Conservation (phyloP, 306 rosid genomes). For the Fagus crenata region DNA sequence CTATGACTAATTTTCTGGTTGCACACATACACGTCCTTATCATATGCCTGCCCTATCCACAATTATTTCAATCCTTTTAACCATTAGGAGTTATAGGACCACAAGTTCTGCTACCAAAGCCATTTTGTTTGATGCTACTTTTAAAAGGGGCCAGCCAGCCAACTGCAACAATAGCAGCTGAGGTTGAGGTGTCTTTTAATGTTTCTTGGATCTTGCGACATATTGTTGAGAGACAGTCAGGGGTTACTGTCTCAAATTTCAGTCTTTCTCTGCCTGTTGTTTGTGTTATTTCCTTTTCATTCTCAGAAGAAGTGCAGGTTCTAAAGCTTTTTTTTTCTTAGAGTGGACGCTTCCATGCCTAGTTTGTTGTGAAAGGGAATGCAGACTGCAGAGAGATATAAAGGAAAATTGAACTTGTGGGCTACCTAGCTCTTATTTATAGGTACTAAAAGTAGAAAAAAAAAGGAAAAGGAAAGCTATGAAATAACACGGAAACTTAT, state of each 20-base stretch:
- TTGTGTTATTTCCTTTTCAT: slow-evolving; percentile 55
- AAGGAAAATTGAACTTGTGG: slow-evolving; percentile 7
- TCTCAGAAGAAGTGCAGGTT: slow-evolving; percentile 49
- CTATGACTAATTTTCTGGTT: too few relatives aligned
- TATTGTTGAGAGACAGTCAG: slow-evolving; percentile 29
- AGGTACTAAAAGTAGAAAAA: background rate
- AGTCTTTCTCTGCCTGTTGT: slow-evolving; percentile 37
- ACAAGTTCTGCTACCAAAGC: background rate
- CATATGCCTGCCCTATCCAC: too few relatives aligned
- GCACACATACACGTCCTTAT: too few relatives aligned
- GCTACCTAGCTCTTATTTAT: slow-evolving; percentile 15
- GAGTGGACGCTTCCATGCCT: slow-evolving; percentile 33
- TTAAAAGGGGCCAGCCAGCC: slow-evolving; percentile 12
- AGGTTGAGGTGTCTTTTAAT: slow-evolving; percentile 27
- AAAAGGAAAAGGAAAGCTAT: background rate
- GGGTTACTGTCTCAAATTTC: slow-evolving; percentile 34
- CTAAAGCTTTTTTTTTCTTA: slow-evolving; percentile 28
- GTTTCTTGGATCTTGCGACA: slow-evolving; percentile 62
- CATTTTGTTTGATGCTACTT: slow-evolving; percentile 28
- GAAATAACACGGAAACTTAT: too few relatives aligned
- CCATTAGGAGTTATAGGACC: slow-evolving; percentile 21
- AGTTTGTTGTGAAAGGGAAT: background rate
- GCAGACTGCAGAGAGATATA: slow-evolving; percentile 32
- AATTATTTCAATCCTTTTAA: too few relatives aligned
- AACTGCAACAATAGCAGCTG: slow-evolving; percentile 42